These are phyloP conservation scores for Myriosclerotinia curreyana DNA, from an alignment of 2,329 filamentous ascomycete species.

Conservation along the genomic window DNA sequence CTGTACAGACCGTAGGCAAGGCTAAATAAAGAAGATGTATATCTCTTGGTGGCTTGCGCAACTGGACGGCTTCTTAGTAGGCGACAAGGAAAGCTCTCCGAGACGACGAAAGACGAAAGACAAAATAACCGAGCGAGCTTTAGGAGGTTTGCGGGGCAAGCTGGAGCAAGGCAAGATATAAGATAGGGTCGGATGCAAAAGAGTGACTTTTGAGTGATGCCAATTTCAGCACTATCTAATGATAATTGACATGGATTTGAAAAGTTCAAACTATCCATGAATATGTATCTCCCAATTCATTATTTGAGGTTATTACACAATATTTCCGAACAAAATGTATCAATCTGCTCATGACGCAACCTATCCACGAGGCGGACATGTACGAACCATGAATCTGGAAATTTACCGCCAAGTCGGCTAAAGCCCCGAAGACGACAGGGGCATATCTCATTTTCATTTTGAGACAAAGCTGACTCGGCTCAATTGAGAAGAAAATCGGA, in stretches of 20 bases:
- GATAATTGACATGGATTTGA: neutral
- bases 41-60: neutral
- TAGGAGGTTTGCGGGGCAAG: too few relatives aligned
- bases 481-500: neutral
- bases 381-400: too few relatives aligned
- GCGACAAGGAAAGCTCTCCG: neutral
- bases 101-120: too few relatives aligned
- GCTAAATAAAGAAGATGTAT: neutral
- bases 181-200: too few relatives aligned
- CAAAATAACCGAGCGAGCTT: neutral
- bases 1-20: neutral
- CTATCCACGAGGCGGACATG: neutral
- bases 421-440: neutral
- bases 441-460: neutral
- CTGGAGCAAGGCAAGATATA: neutral
- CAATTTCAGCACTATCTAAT: neutral
- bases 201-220: too few relatives aligned
- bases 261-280: neutral
- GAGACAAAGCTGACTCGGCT: neutral
- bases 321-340: neutral
- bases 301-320: neutral
- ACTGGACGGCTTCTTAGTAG: neutral
- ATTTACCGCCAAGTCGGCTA: neutral
- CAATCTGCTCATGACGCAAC: neutral
- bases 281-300: neutral